phyloP scores from a whole-genome alignment of 2,329 filamentous ascomycete species.

The Microdochium nivale region DNA sequence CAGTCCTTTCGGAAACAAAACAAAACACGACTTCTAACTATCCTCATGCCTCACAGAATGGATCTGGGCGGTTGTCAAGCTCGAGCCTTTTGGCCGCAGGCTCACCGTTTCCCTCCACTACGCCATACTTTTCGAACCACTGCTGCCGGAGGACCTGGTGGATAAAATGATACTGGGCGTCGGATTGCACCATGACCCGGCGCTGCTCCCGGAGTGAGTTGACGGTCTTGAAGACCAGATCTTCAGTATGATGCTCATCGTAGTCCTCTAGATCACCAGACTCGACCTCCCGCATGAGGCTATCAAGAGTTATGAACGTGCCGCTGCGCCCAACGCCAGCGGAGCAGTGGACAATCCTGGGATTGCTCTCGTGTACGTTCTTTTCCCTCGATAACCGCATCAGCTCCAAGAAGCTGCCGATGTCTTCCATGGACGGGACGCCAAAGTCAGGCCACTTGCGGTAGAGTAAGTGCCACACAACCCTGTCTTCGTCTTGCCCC shows the following conservation, averaged over 20 bases:
- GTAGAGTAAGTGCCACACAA: conserved; percentile 78
- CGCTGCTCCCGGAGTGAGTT: conserved; percentile 77
- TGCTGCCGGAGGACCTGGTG: conserved; percentile 76
- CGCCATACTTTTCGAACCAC: conserved; percentile 58
- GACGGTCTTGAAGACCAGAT: conserved; percentile 72
- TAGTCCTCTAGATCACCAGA: conserved; percentile 56
- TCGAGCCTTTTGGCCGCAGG: conserved; percentile 46
- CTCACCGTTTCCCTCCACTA: conserved; percentile 23
- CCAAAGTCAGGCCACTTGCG: conserved; percentile 85
- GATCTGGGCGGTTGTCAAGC: conserved; percentile 28
- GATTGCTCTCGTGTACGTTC: conserved; percentile 49
- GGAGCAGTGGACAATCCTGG: conserved; percentile 79
- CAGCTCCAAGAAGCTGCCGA: conserved; percentile 59
- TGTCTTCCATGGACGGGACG: conserved; percentile 62
- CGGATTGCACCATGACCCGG: conserved; percentile 91
- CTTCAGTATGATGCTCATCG: conserved; percentile 28
- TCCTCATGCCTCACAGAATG: conserved; percentile 18
- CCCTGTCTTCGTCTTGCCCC: conserved; percentile 28
- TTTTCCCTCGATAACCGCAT: conserved; percentile 58
- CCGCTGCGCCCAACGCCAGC: conserved; percentile 91
- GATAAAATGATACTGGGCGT: conserved; percentile 76
- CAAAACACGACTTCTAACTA: not conserved
- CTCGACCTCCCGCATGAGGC: conserved; percentile 74
- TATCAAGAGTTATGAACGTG: conserved; percentile 94
- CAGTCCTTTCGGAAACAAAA: not conserved